Base-by-base conservation (phyloP, 2,329 filamentous ascomycete genomes). In the Sarocladium strictum region DNA sequence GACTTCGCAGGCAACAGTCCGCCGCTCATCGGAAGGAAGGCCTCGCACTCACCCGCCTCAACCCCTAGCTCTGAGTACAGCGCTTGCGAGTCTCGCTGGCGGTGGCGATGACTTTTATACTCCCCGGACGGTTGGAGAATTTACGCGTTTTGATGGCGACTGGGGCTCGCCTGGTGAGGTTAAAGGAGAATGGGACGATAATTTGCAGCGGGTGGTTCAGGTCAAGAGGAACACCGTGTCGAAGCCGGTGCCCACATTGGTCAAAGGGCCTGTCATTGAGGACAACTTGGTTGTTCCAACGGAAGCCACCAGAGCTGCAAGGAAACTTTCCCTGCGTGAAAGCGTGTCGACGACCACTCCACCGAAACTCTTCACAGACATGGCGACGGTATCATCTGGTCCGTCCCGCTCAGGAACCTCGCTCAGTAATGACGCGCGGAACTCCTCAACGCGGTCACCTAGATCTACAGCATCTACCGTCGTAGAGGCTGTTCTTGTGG, bases 401-500 rank as follows among this genome's bases (percentile, higher is more conserved):
- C 64, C 69, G 10, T 67, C 72, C 5, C 65, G 66, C 19, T 72
- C 72, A 5, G 70, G 71, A 53, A 69, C 70, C 2, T 72, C 71
- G 3, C 64, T 65, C 26, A 73, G 67, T 57, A 69, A 67, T n/a
- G 76, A 80, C 50, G 60, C 72, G 7, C 73, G 71, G 54, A 74
- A 79, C 35, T 72, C 76, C 23, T 85, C 82, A 7, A 72, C 72
- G 12, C 74, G 80, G 62, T 85, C 81, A 6, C 74, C 74, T 2
- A 77, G 70, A 55, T 84, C 81, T 17, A 75, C 72, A 1, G 70
- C 73, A 2, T 84, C 82, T 15, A 80, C 80, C 0, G 72, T 84
- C 3, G 73, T 85, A 10, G 81, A 81, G 62, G 81, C 80, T 3
- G 72, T 83, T 45, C 66, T 84, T 33, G 70, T 85, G n/a, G 77